phyloP scores from a whole-genome alignment of 495 filamentous ascomycete genomes.

The Podospora pseudopauciseta region DNA sequence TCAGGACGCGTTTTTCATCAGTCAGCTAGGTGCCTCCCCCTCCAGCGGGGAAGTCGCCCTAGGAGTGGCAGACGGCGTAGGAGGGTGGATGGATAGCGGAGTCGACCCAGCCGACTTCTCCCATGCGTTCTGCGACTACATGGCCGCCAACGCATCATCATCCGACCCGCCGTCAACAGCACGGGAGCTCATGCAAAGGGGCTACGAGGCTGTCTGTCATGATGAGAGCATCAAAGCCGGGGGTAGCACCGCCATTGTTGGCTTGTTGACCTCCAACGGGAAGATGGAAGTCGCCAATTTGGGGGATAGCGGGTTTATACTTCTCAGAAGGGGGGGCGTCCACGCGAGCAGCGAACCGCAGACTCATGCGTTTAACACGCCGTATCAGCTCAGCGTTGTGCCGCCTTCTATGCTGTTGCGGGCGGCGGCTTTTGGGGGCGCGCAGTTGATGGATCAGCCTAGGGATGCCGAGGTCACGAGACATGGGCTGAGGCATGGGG shows the following conservation, averaged over 20 bases:
- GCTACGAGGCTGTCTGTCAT: conserved; percentile 73
- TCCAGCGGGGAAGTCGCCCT: conserved; percentile 61
- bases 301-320: conserved; percentile 95
- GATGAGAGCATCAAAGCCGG: conserved; percentile 73
- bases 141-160: conserved; percentile 59
- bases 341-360: conserved; percentile 79
- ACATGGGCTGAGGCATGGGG: conserved; percentile 76
- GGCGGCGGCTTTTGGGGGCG: conserved; percentile 75
- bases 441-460: conserved; percentile 73
- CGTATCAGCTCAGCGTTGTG: conserved; percentile 88
- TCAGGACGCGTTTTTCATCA: conserved; percentile 95
- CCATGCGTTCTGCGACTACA: conserved; percentile 88
- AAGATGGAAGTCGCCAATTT: conserved; percentile 83
- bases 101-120: conserved; percentile 95
- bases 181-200: conserved; percentile 69
- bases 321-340: conserved; percentile 77
- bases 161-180: conserved; percentile 49
- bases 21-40: conserved; percentile 60
- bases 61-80: conserved; percentile 90
- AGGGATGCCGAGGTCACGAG: conserved; percentile 75
- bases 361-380: conserved; percentile 96
- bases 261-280: conserved; percentile 64
- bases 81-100: conserved; percentile 86
- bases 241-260: conserved; percentile 87
- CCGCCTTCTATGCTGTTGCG: conserved; percentile 73